Evolutionary conservation across 257 asterid species (phyloP), one percentile per base, ranked within the genome.

Genomic region (Lithospermum erythrorhizon): DNA sequence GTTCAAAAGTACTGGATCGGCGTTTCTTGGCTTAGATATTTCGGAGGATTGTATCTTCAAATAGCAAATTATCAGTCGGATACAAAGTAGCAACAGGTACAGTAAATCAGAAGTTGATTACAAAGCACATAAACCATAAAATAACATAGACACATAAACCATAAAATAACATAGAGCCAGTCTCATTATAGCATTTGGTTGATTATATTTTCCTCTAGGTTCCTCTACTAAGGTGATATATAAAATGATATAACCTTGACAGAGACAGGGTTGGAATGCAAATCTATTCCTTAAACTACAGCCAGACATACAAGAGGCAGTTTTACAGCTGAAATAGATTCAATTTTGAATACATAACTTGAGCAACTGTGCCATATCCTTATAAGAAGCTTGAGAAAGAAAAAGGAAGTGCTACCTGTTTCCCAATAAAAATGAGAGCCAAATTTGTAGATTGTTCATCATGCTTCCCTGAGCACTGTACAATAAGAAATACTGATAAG

Each of bases 371-470:
- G 23, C 11, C 18, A 41, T 17, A 6, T 6, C 25, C 18, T 20
- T 49, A 35, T 24, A 54, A 41, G 49, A 13, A 14, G 18, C 19
- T 23, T 13, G 20, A 13, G 25, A 6, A 22, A 35, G 6, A 21
- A 60, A 51, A 73, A 55, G 49, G 16, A 49, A 76, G 3, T 15
- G 23, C 63, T 82, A 87, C 96, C 97, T 90, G 83, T 67, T 77
- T 76, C 56, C 96, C 98, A 63, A 90, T 72, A 69, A 90, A 90
- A 67, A 90, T 76, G 62, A 90, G 72, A 63, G 89, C 96, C 74
- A 90, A 77, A 54, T 85, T 83, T 81, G 75, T 69, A 68, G 81
- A 64, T 60, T 72, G 72, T 37, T 73, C 86, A 51, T 72, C 79
- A 66, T 81, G 85, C 76, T 69, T 72, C 59, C 70, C 73, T 35